phyloP scores from a whole-genome alignment of 306 rosid genomes.

The Trifolium subterraneum region DNA sequence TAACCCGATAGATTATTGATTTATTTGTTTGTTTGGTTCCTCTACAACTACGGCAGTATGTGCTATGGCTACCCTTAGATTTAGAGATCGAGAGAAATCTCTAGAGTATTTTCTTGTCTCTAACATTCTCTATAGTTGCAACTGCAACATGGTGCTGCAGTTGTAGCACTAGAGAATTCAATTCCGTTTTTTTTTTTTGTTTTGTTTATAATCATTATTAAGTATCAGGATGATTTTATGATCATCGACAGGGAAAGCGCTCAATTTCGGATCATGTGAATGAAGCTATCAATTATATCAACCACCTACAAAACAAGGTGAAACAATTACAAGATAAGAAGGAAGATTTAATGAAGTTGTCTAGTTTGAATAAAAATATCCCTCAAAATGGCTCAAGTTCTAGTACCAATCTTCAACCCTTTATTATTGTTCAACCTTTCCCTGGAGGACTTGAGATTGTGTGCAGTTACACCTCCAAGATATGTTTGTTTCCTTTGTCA shows the following conservation, averaged over 20 bases:
- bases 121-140: too few relatives aligned
- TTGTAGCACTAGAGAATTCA: too few relatives aligned
- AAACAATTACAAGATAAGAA: slow-evolving; percentile 48
- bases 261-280: slow-evolving; percentile 63
- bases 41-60: too few relatives aligned
- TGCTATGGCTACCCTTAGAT: too few relatives aligned
- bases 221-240: neutral
- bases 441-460: slow-evolving; percentile 58
- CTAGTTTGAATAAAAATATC: slow-evolving; percentile 20
- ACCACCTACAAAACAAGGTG: slow-evolving; percentile 52
- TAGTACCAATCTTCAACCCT: slow-evolving; percentile 1
- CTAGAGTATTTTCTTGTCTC: too few relatives aligned
- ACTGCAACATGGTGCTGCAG: too few relatives aligned
- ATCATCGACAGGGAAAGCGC: slow-evolving; percentile 66
- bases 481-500: slow-evolving; percentile 47
- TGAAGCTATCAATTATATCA: slow-evolving; percentile 69
- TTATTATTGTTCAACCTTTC: slow-evolving; percentile 51
- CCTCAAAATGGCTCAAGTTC: slow-evolving; percentile 20
- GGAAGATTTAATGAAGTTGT: slow-evolving; percentile 46
- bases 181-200: too few relatives aligned
- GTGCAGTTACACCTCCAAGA: slow-evolving; percentile 44
- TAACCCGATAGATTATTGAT: neutral
- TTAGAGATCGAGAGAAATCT: too few relatives aligned
- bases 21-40: too few relatives aligned
- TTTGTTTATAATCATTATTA: neutral